These are phyloP conservation scores for Monosporascus cannonballus DNA, from an alignment of 2,329 filamentous ascomycete species.

Conservation along the genomic window DNA sequence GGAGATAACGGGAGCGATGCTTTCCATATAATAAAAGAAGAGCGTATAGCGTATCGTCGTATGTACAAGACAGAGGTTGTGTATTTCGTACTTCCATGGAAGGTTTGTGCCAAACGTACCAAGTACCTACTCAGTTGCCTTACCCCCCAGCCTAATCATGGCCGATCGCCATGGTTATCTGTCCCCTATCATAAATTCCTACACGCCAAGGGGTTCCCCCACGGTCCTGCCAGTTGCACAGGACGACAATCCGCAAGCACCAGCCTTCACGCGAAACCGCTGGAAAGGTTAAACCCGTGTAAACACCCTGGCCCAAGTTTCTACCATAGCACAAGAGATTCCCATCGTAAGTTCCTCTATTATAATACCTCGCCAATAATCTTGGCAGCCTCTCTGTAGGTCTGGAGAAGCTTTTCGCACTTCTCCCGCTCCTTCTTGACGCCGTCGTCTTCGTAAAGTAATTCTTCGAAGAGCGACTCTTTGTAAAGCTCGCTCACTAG, in stretches of 20 bases:
- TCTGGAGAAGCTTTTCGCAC: conserved; percentile 91
- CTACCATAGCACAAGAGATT: conserved; percentile 2
- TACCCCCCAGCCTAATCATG: too few relatives aligned
- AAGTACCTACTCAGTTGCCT: too few relatives aligned
- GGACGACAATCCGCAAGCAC: too few relatives aligned
- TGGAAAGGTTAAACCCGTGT: too few relatives aligned
- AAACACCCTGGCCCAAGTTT: background rate
- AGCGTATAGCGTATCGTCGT: too few relatives aligned
- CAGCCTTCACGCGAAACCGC: background rate
- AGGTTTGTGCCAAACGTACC: too few relatives aligned
- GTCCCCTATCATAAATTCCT: too few relatives aligned
- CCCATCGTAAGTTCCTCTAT: conserved; percentile 3
- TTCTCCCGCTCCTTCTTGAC: conserved; percentile 98
- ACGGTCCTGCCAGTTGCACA: too few relatives aligned
- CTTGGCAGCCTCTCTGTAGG: conserved; percentile 95
- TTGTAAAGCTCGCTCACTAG: conserved; percentile 94
- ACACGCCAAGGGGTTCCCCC: too few relatives aligned
- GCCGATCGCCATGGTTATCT: too few relatives aligned
- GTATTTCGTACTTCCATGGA: too few relatives aligned
- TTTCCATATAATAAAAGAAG: background rate
- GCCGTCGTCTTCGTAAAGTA: conserved; percentile 93
- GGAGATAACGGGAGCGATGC: background rate
- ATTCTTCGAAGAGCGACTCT: conserved; percentile 82
- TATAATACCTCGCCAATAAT: conserved; percentile 95
- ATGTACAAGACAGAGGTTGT: too few relatives aligned